Base-by-base conservation (phyloP, 148 eudicot genomes). In the Rhododendron griersonianum region DNA sequence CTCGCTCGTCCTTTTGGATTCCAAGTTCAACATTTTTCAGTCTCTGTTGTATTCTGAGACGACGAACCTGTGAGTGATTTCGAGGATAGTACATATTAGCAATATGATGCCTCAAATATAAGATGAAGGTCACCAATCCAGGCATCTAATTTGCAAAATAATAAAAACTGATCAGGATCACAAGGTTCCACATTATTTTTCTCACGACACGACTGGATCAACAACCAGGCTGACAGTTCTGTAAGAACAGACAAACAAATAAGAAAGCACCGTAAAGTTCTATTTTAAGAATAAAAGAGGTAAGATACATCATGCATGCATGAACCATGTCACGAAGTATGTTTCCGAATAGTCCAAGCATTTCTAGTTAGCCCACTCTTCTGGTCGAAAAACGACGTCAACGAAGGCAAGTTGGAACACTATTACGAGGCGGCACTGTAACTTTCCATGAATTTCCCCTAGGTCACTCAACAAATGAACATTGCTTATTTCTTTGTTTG, bases 1-100 rank as follows among this genome's bases (percentile, higher is more conserved):
- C 99, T 87, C 90, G 94, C 85, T 94, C 95, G 41, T 95, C 97
- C 33, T 90, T 88, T 28, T 81, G 74, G 83, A 95, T 93, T 87
- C 98, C 96, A 33, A 91, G 91, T 89, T 96, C 99, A 41, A 93
- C 91, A 89, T 83, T 92, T 89, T 92, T 95, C 44, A 96, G 92
- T 74, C 98, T 93, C 87, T 96, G 99, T 85, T 95, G 99, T 91
- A 96, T 93, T 89, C 99, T 90, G 84, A 96, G 88, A 88, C 99
- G 91, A 16, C 99, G 95, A 86, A 96, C 98, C 99, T 96, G 83
- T 33, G 86, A 87, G 19, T 59, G 47, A 67, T 84, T 78, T 84
- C 14, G 41, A 83, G 45, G 25, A 71, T 21, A 28, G 16, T 35
- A 39, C 3, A 1, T 14, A 45, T 84, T 75, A 76, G 53, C 44